These are phyloP conservation scores for Arabidopsis arenosa DNA, from an alignment of 345 rosid genomes.

Conservation along the genomic window DNA sequence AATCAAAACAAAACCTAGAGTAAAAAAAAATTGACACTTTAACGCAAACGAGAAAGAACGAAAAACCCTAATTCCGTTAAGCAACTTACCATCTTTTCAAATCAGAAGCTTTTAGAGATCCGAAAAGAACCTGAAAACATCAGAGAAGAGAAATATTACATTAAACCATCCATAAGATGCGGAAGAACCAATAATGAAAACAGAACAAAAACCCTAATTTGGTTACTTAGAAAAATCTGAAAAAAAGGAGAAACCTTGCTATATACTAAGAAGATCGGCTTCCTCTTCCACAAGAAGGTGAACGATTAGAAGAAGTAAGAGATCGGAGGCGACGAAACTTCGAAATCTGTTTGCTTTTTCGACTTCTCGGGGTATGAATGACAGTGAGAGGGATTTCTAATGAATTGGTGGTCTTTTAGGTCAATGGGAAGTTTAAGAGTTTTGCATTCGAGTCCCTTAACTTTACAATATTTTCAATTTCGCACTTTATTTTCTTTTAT, in stretches of 20 bases:
- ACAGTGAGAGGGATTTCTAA: conserved; percentile 9
- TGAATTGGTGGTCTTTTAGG: conserved; percentile 18
- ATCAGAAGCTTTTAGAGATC: conserved; percentile 18
- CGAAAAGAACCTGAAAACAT: conserved; percentile 23
- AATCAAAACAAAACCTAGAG: background rate
- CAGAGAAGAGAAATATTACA: background rate
- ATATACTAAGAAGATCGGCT: background rate
- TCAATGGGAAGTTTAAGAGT: background rate
- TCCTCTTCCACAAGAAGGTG: background rate
- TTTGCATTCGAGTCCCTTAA: background rate
- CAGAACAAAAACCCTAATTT: conserved; percentile 30
- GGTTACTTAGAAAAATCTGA: background rate
- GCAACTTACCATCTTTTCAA: conserved; percentile 41
- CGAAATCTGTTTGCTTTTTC: conserved; percentile 26
- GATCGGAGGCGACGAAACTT: conserved; percentile 17
- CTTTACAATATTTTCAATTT: background rate
- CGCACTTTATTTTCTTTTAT: no score
- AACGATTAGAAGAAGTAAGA: conserved; percentile 2
- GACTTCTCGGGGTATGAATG: background rate
- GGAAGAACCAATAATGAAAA: background rate
- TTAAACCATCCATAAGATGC: background rate
- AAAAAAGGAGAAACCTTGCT: conserved; percentile 17
- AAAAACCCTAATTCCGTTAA: conserved; percentile 8
- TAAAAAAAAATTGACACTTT: background rate
- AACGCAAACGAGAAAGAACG: background rate